Percentiles rank a stretch among this genome's conserved stretches.
Evolutionary conservation across 805 yeast genomes (phyloP).

Genomic region (Grigorovia humatica): DNA sequence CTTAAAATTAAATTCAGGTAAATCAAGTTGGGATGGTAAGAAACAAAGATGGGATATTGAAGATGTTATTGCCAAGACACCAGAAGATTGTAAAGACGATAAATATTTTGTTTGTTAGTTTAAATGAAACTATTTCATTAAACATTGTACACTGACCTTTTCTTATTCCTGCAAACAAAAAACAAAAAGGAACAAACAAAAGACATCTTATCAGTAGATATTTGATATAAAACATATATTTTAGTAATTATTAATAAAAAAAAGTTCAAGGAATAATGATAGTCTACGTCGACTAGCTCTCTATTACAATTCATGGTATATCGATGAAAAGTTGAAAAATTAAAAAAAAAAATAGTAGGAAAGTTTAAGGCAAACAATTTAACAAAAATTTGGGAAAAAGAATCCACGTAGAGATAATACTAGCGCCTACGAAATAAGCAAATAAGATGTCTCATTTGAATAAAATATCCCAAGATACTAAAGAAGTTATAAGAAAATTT

Average conservation of each 20-base stretch:
- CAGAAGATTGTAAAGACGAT: conserved; percentile 45
- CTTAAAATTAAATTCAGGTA: conserved; percentile 69
- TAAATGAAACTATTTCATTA: not conserved
- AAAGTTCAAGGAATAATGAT: not conserved
- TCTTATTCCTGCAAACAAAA: not conserved
- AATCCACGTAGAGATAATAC: no score
- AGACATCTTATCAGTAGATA: not conserved
- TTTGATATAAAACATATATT: not conserved
- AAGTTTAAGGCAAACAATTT: no score
- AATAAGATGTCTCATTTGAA: conserved; percentile 41
- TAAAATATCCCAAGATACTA: conserved; percentile 51
- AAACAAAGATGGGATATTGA: conserved; percentile 71
- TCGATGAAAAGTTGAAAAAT: no score
- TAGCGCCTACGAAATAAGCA: not conserved
- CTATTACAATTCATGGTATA: not conserved
- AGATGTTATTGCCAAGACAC: conserved; percentile 64
- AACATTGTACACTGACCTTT: no score
- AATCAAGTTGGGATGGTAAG: conserved; percentile 62
- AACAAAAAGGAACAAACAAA: not conserved
- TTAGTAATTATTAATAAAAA: not conserved
- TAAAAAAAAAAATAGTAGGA: not conserved
- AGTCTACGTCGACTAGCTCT: no score
- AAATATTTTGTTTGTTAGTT: conserved; percentile 25
- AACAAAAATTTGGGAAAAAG: no score
- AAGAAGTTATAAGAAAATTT: conserved; percentile 53